Evolutionary conservation across 768 basidiomycete genomes (phyloP).

Genomic region (Mycena pura): DNA sequence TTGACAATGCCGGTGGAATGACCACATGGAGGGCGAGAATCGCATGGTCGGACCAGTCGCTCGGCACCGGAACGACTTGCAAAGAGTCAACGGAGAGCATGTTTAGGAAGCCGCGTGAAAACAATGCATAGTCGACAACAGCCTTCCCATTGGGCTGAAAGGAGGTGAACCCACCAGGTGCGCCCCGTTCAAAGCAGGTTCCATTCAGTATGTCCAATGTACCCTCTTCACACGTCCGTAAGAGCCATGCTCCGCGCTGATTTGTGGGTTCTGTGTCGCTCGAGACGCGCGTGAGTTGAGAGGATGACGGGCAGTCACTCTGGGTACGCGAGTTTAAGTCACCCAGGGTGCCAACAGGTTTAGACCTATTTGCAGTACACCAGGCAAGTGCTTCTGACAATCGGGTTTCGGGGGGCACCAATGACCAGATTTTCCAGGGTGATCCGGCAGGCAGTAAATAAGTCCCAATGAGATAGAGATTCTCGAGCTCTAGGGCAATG

Average conservation of each 20-base stretch:
- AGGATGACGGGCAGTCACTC: background rate
- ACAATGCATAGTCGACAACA: background rate
- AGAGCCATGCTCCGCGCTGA: background rate
- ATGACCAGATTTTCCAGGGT: background rate
- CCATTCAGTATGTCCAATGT: slow-evolving; percentile 1
- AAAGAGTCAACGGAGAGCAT: background rate
- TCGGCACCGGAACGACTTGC: background rate
- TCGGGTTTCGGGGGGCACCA: background rate
- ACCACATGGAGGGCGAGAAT: background rate
- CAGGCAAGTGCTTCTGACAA: background rate
- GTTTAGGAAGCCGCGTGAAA: background rate
- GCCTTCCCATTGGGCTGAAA: background rate
- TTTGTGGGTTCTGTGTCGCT: background rate
- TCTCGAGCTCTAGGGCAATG: background rate
- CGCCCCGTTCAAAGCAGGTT: background rate
- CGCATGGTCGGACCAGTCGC: background rate
- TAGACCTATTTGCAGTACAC: background rate
- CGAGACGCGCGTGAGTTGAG: background rate
- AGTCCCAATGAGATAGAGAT: background rate
- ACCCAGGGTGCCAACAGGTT: background rate
- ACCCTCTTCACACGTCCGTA: background rate
- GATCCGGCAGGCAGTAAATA: background rate
- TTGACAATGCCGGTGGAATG: background rate
- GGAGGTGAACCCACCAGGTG: background rate
- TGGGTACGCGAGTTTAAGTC: background rate